Evolutionary conservation across 2,329 filamentous ascomycete species (phyloP), one percentile per base, ranked within the genome.

Genomic region (Fusarium secorum): DNA sequence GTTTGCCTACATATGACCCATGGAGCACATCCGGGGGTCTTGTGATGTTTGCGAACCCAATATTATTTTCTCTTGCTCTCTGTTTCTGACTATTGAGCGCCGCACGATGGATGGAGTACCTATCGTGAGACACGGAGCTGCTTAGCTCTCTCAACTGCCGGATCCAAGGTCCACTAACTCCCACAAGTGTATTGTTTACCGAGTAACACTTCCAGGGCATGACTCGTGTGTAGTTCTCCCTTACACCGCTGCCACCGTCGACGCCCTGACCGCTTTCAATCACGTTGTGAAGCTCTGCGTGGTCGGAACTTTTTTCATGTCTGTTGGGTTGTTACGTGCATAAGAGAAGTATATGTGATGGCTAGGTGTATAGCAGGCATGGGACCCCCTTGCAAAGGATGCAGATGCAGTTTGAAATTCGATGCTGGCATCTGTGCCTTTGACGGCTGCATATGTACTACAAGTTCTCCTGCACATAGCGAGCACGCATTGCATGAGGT

Each of bases 121-220:
- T 42, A 53, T 46, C 14, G n/a, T 42, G 44, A 62, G 36, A 49
- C 42, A 14, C 42, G 18, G 26, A 52, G 38, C 56, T 51, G 14
- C 44, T 60, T 46, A 66, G 56, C 56, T 54, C 44, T 41, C 18
- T 38, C 59, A 71, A 71, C 68, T 71, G 55, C 68, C 68, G 68
- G 44, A 49, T 30, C 15, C 36, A 49, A 53, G 64, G 44, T 68
- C 68, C 68, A 71, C 66, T 26, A 59, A 53, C 52, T 66, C 49
- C 66, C 44, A 48, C 48, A 55, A 61, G 38, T 45, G 64, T 68
- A 32, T 49, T 51, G 15, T 48, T 57, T 63, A 36, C 46, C 63
- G 57, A 68, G 51, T 52, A 54, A 38, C 44, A 39, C 46, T n/a
- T 68, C 48, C 32, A 39, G 38, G 33, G 49, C 55, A 68, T 66